Evolutionary conservation across 345 rosid genomes (phyloP).

Genomic region (Boechera divaricarpa): DNA sequence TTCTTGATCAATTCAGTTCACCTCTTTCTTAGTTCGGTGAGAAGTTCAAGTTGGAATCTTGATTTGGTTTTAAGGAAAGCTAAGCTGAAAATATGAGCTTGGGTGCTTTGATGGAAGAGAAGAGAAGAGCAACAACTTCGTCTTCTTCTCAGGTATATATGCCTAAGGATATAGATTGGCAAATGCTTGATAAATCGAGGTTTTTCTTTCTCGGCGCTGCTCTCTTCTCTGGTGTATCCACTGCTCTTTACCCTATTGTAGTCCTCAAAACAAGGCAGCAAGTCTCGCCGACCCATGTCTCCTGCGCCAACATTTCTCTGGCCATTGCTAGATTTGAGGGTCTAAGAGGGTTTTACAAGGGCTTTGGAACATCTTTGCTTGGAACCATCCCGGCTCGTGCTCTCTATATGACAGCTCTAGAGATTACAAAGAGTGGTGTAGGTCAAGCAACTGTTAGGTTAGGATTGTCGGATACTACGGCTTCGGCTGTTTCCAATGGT

Average conservation of each 20-base stretch:
- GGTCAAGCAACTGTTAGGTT: constrained; percentile 70
- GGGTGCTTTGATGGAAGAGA: constrained; percentile 57
- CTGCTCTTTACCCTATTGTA: constrained; percentile 74
- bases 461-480: constrained; percentile 74
- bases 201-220: constrained; percentile 94
- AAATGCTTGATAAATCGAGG: constrained; percentile 87
- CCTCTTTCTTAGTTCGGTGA: background rate
- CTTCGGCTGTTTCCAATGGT: constrained; percentile 73
- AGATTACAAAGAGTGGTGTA: constrained; percentile 83
- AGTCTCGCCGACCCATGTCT: constrained; percentile 60
- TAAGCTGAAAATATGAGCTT: constrained; percentile 56
- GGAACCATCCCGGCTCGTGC: constrained; percentile 96
- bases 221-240: constrained; percentile 87
- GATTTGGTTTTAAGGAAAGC: constrained; percentile 26
- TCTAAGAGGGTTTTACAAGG: constrained; percentile 77
- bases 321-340: constrained; percentile 77
- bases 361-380: constrained; percentile 86
- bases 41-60: constrained; percentile 18
- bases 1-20: constrained; percentile 18
- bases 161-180: constrained; percentile 80
- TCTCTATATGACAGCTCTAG: constrained; percentile 86
- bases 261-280: constrained; percentile 91
- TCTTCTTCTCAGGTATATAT: constrained; percentile 61
- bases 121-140: constrained; percentile 37
- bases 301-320: constrained; percentile 64